Conservation (phyloP, 2,329 filamentous ascomycete genomes). For the Chaetomium strumarium region DNA sequence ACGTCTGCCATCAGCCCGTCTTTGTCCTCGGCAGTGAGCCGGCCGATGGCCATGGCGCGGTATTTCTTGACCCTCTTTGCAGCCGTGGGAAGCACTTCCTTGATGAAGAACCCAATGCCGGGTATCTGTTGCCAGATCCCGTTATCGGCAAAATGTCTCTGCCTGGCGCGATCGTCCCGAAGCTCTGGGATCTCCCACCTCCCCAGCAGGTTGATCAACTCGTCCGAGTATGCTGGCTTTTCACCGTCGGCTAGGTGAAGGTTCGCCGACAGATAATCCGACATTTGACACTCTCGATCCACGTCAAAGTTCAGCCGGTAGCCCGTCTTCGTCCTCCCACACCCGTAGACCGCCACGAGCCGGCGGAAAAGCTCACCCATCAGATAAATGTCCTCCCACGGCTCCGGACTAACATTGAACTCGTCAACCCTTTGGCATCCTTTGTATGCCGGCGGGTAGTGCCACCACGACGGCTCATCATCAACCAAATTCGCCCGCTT, state of each 20-base stretch:
- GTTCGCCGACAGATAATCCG: neutral
- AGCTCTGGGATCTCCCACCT: neutral
- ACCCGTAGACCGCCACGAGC: conserved; percentile 3
- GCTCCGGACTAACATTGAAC: neutral
- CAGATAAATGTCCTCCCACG: conserved; percentile 6
- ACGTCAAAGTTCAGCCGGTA: neutral
- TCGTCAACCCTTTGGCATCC: neutral
- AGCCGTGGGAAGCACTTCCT: neutral
- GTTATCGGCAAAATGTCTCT: neutral
- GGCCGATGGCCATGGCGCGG: neutral
- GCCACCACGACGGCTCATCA: neutral
- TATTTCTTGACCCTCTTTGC: neutral
- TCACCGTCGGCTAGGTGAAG: neutral
- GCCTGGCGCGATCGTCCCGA: neutral
- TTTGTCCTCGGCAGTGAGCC: neutral
- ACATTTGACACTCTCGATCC: neutral
- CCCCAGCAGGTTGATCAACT: neutral
- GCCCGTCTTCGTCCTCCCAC: neutral
- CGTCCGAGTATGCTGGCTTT: neutral
- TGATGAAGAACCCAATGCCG: neutral
- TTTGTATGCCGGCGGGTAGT: neutral
- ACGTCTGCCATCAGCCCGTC: neutral
- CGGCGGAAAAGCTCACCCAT: conserved; percentile 8
- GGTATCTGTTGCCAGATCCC: neutral
- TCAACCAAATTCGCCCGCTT: neutral